phyloP scores from a whole-genome alignment of 2,329 filamentous ascomycete species.

The Beauveria scarabaeidicola region DNA sequence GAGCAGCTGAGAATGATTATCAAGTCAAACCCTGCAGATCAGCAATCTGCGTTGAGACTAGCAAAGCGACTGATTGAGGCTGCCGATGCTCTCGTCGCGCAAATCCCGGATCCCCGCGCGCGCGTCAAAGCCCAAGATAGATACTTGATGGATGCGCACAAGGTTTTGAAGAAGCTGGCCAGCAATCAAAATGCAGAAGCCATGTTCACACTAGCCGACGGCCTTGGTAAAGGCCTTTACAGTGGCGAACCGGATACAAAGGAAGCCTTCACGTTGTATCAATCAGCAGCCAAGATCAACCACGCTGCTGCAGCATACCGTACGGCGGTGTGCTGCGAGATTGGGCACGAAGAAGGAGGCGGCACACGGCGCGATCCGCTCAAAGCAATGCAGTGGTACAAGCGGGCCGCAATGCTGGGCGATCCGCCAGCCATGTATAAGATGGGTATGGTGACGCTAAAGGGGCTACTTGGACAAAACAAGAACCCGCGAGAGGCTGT shows the following conservation, averaged over 20 bases:
- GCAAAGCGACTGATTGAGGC: conserved; percentile 85
- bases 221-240: conserved; percentile 71
- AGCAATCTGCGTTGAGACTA: conserved; percentile 60
- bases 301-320: conserved; percentile 85
- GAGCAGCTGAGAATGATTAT: conserved; percentile 63
- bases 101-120: conserved; percentile 58
- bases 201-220: conserved; percentile 91
- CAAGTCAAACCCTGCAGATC: conserved; percentile 64
- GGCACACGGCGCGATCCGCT: conserved; percentile 84
- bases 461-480: conserved; percentile 82
- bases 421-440: conserved; percentile 97
- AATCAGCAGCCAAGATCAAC: conserved; percentile 82
- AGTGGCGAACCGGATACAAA: conserved; percentile 76
- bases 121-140: conserved; percentile 70
- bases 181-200: conserved; percentile 67
- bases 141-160: conserved; percentile 79
- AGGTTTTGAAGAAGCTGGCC: conserved; percentile 82
- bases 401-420: conserved; percentile 79
- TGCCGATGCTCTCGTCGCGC: conserved; percentile 61
- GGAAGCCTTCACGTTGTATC: conserved; percentile 88
- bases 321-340: conserved; percentile 94
- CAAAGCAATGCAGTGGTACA: conserved; percentile 98
- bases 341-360: conserved; percentile 88
- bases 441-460: conserved; percentile 90
- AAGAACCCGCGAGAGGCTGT: conserved; percentile 79